Percentiles rank a stretch among this genome's conserved stretches.
phyloP scores from a whole-genome alignment of 768 basidiomycete species.

The Rhizopogon vulgaris region DNA sequence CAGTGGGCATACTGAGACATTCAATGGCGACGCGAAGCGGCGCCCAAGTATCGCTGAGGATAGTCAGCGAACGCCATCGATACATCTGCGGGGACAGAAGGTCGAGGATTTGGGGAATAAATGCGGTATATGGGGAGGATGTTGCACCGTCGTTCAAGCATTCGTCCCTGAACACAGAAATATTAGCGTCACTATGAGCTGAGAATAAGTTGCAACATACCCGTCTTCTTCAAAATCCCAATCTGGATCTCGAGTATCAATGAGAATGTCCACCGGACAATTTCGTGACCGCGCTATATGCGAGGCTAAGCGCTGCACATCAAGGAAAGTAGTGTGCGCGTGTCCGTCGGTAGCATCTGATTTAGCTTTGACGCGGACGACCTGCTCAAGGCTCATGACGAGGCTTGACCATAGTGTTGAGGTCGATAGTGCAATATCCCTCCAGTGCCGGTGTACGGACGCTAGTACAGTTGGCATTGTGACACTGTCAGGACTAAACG shows the following conservation, averaged over 20 bases:
- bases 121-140: conserved; percentile 5
- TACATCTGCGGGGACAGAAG: conserved; percentile 45
- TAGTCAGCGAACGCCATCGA: conserved; percentile 47
- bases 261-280: conserved; percentile 47
- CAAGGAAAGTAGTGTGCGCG: conserved; percentile 12
- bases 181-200: not conserved
- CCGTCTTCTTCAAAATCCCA: conserved; percentile 53
- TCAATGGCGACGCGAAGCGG: conserved; percentile 50
- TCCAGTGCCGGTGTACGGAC: conserved; percentile 47
- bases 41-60: conserved; percentile 52
- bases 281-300: conserved; percentile 43
- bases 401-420: conserved; percentile 51
- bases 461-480: conserved; percentile 41
- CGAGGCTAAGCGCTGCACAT: conserved; percentile 32
- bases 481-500: conserved; percentile 36
- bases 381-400: conserved; percentile 34
- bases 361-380: conserved; percentile 1
- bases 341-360: not conserved
- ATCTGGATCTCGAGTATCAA: conserved; percentile 52
- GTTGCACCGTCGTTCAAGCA: not conserved
- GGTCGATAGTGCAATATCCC: conserved; percentile 41
- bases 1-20: conserved; percentile 32
- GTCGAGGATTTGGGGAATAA: conserved; percentile 22
- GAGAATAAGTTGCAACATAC: conserved; percentile 20
- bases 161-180: conserved; percentile 4